phyloP scores from a whole-genome alignment of 352 stramenopile species.

The Globisporangium spiculum region DNA sequence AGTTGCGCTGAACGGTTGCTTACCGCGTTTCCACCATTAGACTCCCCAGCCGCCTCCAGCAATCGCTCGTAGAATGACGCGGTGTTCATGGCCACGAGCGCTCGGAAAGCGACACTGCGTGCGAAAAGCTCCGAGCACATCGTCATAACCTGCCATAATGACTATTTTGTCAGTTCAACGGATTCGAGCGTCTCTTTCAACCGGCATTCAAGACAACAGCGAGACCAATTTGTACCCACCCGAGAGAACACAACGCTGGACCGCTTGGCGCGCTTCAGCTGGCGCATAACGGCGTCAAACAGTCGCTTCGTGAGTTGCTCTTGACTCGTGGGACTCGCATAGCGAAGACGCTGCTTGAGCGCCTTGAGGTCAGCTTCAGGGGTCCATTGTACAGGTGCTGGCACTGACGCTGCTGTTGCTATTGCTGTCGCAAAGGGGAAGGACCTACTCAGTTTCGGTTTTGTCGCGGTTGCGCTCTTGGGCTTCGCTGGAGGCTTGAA shows the following conservation, averaged over 20 bases:
- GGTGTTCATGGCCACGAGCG: conserved; percentile 37
- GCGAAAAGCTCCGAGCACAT: conserved; percentile 59
- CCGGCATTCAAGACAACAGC: background rate
- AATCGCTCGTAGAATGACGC: conserved; percentile 47
- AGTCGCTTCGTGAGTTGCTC: conserved; percentile 27
- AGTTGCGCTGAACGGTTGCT: background rate
- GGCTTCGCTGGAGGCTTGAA: conserved; percentile 17
- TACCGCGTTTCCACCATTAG: background rate
- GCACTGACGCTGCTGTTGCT: background rate
- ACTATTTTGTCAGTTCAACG: conserved; percentile 4
- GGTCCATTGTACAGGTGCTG: background rate
- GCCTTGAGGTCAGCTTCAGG: conserved; percentile 24
- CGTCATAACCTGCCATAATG: conserved; percentile 15
- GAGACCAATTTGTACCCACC: conserved; percentile 3
- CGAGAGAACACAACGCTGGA: conserved; percentile 21
- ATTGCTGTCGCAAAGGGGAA: background rate
- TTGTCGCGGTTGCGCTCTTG: background rate
- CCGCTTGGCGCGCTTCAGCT: conserved; percentile 21
- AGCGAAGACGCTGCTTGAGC: conserved; percentile 32
- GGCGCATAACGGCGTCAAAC: conserved; percentile 20
- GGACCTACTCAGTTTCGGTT: conserved; percentile 5
- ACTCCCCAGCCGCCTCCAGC: conserved; percentile 41
- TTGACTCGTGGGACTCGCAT: conserved; percentile 23
- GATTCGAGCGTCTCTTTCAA: background rate
- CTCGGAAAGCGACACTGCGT: conserved; percentile 48